These are phyloP conservation scores for Komagataella populi DNA, from an alignment of 805 yeast genomes.

Conservation along the genomic window DNA sequence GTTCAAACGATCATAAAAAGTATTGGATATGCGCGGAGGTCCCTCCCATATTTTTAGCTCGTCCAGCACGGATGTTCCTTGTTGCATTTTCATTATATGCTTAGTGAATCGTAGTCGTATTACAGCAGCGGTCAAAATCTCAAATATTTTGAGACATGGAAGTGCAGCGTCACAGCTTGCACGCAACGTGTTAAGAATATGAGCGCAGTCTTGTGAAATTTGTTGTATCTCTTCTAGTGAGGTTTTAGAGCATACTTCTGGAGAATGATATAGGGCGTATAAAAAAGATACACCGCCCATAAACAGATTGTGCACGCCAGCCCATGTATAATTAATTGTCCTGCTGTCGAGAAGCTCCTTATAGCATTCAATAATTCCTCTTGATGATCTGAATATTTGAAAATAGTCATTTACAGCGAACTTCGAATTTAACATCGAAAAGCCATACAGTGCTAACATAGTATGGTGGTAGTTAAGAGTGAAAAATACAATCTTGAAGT, in stretches of 20 bases:
- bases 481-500: constrained; percentile 59
- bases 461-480: constrained; percentile 70
- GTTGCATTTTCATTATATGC: not conserved
- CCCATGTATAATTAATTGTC: constrained; percentile 80
- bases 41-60: constrained; percentile 2
- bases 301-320: constrained; percentile 77
- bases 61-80: not conserved
- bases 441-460: constrained; percentile 56
- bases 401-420: constrained; percentile 39
- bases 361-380: constrained; percentile 53
- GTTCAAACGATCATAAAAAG: not conserved
- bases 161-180: constrained; percentile 72
- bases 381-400: constrained; percentile 48
- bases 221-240: constrained; percentile 36
- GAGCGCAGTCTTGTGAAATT: constrained; percentile 32
- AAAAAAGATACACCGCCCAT: constrained; percentile 82
- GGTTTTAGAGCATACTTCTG: constrained; percentile 32
- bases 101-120: constrained; percentile 39
- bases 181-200: constrained; percentile 43
- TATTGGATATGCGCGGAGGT: not conserved
- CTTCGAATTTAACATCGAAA: constrained; percentile 55
- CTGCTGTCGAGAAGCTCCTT: constrained; percentile 39
- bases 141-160: constrained; percentile 59
- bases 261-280: constrained; percentile 61
- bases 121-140: constrained; percentile 59